These are phyloP conservation scores for Sugiyamaella pinicola DNA, from an alignment of 1,139 yeast species.

Conservation along the genomic window DNA sequence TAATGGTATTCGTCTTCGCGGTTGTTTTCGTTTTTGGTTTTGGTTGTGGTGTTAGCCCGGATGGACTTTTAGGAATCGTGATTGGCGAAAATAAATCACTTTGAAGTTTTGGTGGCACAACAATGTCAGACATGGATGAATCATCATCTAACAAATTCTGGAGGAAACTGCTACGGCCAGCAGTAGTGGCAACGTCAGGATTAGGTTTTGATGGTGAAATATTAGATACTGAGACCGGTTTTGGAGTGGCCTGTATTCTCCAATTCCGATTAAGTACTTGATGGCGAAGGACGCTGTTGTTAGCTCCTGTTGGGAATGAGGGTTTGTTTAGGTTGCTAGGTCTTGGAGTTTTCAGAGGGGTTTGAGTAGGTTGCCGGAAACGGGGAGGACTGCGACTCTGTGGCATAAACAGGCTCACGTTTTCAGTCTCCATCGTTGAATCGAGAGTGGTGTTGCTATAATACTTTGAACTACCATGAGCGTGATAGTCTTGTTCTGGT, in stretches of 20 bases:
- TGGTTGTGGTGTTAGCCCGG: slow-evolving; percentile 16
- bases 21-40: background rate
- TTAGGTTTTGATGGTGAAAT: slow-evolving; percentile 1
- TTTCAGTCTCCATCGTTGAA: background rate
- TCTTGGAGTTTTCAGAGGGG: slow-evolving; percentile 9
- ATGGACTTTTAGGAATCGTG: slow-evolving; percentile 15
- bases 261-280: slow-evolving; percentile 43
- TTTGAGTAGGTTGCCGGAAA: background rate
- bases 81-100: slow-evolving; percentile 27
- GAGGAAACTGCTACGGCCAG: slow-evolving; percentile 16
- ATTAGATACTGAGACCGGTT: slow-evolving; percentile 11
- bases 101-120: slow-evolving; percentile 30
- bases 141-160: slow-evolving; percentile 24
- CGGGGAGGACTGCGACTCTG: background rate
- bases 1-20: background rate
- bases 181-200: background rate
- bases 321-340: background rate
- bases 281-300: slow-evolving; percentile 36
- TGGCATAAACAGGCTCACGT: background rate
- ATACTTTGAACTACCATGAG: too few species aligned
- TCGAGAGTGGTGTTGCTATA: too few species aligned
- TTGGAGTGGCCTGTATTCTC: slow-evolving; percentile 44
- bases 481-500: background rate
- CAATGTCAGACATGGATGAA: slow-evolving; percentile 29
- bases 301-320: slow-evolving; percentile 3